Base-by-base conservation (phyloP, 139 green algal genomes). In the Coelastrella sp. region DNA sequence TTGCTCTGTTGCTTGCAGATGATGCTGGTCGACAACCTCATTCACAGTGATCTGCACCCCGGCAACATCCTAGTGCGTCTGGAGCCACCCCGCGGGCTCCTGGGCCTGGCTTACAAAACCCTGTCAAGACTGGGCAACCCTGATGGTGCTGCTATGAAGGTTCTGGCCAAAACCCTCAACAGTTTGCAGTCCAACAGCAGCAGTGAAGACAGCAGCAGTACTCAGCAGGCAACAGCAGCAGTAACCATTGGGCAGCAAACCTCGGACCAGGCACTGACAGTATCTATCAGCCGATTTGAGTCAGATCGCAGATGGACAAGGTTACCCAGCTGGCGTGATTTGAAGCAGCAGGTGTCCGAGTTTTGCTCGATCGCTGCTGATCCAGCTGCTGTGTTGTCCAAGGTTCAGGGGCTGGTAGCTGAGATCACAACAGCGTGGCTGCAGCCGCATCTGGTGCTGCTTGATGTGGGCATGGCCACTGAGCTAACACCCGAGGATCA, bases 11-110 rank as follows among this genome's bases (percentile, higher is more conserved):
- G 22, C n/a, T 54, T n/a, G 54, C 94, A 99, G 92, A 99, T 99
- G 96, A 96, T 99, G 94, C 90, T 99, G 59, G 90, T 98, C n/a
- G 96, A 99, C 95, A 99, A 99, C 95, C 96, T 99, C 59, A 96
- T 99, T 17, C 98, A 99, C 92, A 96, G 96, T 2, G 98, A 99
- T 91, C 92, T 99, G 92, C 88, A 92, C 20, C 88, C 95, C 0
- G 96, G 97, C 76, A 99, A 99, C 93, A 99, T 99, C 88, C 92
- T 99, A 22, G 97, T 98, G 23, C 92, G 92, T 3, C 91, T 97
- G 73, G 93, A 96, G 20, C 87, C 94, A 2, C 92, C 94, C 3
- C 78, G 79, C 0, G 93, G 93, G 16, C 87, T 95, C 74, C 89
- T 94, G 58, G 94, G 92, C 47, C 57, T 94, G n/a, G 73, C 92